Base-by-base conservation (phyloP, 768 basidiomycete genomes). In the Hygrocybe coccinea region DNA sequence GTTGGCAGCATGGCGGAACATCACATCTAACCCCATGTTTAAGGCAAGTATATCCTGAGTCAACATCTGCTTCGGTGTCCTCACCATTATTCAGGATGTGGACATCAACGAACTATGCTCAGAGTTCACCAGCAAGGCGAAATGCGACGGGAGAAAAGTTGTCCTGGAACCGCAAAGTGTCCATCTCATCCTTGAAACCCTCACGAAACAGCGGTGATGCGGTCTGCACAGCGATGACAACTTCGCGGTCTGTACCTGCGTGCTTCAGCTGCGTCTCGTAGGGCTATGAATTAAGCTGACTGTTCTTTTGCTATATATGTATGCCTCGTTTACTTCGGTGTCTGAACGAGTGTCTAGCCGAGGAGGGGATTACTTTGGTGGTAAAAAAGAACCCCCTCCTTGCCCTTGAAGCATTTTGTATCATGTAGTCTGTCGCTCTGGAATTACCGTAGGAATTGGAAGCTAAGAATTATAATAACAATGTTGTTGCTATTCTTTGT, bases 141-240 rank as follows among this genome's bases (percentile, higher is more conserved):
- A 82, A 44, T 93, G 91, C 64, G 90, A 91, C 57, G 91, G 91
- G 36, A 83, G 83, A 24, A 89, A 88, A 72, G 86, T 91, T 37
- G 90, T 91, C 17, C 69, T 92, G 47, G 87, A 82, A 62, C 81
- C 80, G 21, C 70, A 74, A 60, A 77, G 78, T 35, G 78, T 81
- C 53, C 65, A 70, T 59, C 69, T 70, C 58, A 81, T 81, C 62
- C 62, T 81, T 52, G 74, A 79, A 61, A 71, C 68, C 54, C 63
- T 81, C 43, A 17, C n/a, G 19, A 47, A 47, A 45, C 33, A 38
- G 45, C n/a, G 25, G 29, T 33, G 22, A 46, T 46, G 21, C 44
- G 21, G 2, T 21, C 21, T 22, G 29, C 44, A 5, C 44, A 3
- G 19, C 39, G 19, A 14, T 10, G 5, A 41, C 14, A 41, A 41